Evolutionary conservation across 208 protist species (phyloP).

Genomic region (Trypanosoma congolense): DNA sequence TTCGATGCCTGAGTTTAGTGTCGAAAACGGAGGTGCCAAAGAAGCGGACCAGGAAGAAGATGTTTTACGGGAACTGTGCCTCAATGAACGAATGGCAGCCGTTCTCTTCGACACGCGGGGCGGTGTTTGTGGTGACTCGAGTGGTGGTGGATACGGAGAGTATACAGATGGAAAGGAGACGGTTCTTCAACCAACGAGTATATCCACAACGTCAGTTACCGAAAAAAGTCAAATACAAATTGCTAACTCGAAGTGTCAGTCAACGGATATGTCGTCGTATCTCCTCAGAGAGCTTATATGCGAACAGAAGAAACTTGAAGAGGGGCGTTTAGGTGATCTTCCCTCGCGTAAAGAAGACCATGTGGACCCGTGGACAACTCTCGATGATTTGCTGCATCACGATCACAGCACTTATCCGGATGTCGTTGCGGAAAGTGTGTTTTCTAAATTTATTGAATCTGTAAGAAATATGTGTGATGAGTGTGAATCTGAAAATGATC

Average conservation of each 20-base stretch:
- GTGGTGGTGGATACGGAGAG: no score
- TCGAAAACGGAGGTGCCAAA: background rate
- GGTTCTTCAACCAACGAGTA: conserved; percentile 6
- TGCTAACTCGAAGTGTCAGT: no score
- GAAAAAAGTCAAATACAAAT: background rate
- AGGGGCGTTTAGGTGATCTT: no score
- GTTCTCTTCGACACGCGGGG: background rate
- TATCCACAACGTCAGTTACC: conserved; percentile 12
- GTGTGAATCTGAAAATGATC: conserved; percentile 13
- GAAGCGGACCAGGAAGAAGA: conserved; percentile 4
- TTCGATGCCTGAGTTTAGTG: no score
- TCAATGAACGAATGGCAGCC: conserved; percentile 11
- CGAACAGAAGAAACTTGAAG: no score
- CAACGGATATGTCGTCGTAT: no score
- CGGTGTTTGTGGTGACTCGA: no score
- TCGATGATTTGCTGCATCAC: conserved; percentile 12
- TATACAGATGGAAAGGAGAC: conserved; percentile 4
- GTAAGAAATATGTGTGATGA: conserved; percentile 17
- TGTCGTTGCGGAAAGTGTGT: conserved; percentile 10
- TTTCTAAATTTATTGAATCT: conserved; percentile 16
- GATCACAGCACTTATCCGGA: conserved; percentile 24
- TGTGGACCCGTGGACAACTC: background rate
- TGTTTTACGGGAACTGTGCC: conserved; percentile 7
- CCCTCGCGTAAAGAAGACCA: background rate
- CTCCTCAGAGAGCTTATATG: no score